phyloP scores from a whole-genome alignment of 305 asterid genomes.

The Solanum hybrid region DNA sequence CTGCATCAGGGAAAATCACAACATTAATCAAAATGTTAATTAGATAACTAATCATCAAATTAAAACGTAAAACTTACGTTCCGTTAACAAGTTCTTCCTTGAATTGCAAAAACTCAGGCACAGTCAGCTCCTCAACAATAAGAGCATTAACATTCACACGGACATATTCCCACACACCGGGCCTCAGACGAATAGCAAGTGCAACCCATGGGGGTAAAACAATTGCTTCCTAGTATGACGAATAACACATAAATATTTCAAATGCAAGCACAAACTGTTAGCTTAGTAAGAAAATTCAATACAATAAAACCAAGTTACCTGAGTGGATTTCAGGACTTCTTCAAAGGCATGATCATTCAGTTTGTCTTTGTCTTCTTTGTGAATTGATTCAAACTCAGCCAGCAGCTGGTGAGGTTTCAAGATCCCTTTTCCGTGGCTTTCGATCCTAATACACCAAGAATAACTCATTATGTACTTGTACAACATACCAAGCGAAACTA shows the following conservation, averaged over 20 bases:
- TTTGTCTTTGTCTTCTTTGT: slow-evolving; percentile 31
- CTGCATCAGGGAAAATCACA: slow-evolving; percentile 31
- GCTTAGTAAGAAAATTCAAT: not conserved
- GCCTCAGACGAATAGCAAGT: slow-evolving; percentile 87
- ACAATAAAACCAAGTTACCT: slow-evolving; percentile 21
- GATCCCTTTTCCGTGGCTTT: slow-evolving; percentile 69
- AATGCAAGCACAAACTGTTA: not conserved
- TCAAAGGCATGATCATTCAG: slow-evolving; percentile 55
- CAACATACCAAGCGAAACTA: not conserved
- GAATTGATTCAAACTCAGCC: slow-evolving; percentile 55
- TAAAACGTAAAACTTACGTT: slow-evolving; percentile 29
- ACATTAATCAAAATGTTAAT: not conserved
- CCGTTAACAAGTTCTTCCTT: slow-evolving; percentile 89
- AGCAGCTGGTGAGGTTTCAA: slow-evolving; percentile 66
- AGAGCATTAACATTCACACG: slow-evolving; percentile 64
- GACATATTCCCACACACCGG: slow-evolving; percentile 98
- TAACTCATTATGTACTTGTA: not conserved
- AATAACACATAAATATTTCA: not conserved
- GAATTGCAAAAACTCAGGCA: slow-evolving; percentile 72
- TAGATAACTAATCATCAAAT: not conserved
- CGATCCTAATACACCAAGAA: slow-evolving; percentile 35
- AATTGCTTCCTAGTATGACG: slow-evolving; percentile 62
- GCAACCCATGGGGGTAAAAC: slow-evolving; percentile 97
- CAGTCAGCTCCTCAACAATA: slow-evolving; percentile 69
- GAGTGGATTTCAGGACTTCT: slow-evolving; percentile 61